Percentiles rank a stretch among this genome's conserved stretches.
Evolutionary conservation across 2,329 filamentous ascomycete genomes (phyloP).

Genomic region (Penicillium vulpinum): DNA sequence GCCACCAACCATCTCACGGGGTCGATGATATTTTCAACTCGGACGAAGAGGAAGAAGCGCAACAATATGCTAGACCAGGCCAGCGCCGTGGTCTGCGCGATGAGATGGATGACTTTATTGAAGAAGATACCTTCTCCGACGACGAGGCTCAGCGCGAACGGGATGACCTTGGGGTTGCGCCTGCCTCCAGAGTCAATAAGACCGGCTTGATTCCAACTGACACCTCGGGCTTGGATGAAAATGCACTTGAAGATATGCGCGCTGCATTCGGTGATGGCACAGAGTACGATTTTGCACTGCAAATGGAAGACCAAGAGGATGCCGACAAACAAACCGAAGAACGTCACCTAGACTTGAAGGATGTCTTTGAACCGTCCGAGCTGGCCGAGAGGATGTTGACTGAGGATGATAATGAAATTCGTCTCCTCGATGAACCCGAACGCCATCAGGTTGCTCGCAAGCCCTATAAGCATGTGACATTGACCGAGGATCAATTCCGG

Average conservation of each 20-base stretch:
- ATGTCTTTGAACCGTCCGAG: conserved; percentile 96
- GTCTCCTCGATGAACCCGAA: conserved; percentile 85
- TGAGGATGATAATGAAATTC: conserved; percentile 90
- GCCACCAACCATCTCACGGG: conserved; percentile 63
- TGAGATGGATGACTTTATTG: conserved; percentile 94
- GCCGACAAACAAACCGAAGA: conserved; percentile 77
- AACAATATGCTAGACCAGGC: conserved; percentile 48
- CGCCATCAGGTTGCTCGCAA: conserved; percentile 90
- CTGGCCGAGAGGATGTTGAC: conserved; percentile 92
- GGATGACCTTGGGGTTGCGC: conserved; percentile 85
- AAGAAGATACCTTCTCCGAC: conserved; percentile 89
- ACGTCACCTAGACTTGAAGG: conserved; percentile 86
- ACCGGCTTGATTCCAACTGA: conserved; percentile 70
- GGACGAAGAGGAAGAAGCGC: conserved; percentile 74
- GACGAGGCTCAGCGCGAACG: conserved; percentile 73
- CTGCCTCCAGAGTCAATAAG: conserved; percentile 70
- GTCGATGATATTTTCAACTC: conserved; percentile 94
- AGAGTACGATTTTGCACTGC: conserved; percentile 92
- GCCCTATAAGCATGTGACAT: conserved; percentile 77
- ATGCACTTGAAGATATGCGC: conserved; percentile 92
- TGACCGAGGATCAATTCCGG: conserved; percentile 80
- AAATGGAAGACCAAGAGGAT: conserved; percentile 79
- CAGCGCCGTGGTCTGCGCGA: conserved; percentile 65
- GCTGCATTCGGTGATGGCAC: conserved; percentile 93
- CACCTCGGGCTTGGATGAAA: conserved; percentile 82